Base-by-base conservation (phyloP, 2,329 filamentous ascomycete genomes). In the Dactylellina drechsleri region DNA sequence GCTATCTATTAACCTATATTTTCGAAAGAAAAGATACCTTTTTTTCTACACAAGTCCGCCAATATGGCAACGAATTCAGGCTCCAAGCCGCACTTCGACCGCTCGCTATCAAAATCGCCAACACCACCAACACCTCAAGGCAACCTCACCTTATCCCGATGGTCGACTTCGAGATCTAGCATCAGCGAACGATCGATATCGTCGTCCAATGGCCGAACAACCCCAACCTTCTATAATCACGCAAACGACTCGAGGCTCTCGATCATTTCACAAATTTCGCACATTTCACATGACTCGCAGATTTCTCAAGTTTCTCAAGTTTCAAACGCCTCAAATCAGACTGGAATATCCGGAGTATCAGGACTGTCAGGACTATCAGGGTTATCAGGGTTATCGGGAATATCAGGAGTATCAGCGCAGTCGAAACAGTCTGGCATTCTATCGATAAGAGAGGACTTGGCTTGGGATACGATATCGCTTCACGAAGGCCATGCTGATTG, bases 391-490 rank as follows among this genome's bases (percentile, higher is more conserved):
- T 23, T 52, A 18, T 52, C n/a, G 1, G 47, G 18, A 10, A 26
- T 61, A 10, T 66, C 70, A 1, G 12, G 28, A 3, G 7, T 40
- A n/a, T 74, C 70, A 12, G 8, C 50, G 18, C 56, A 61, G 15
- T 74, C 70, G 10, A 45, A 47, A 15, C 13, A 41, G 4, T 66
- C 70, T 1, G 40, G 20, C 0, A 54, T 58, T n/a, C 52, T 74
- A 4, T 54, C 70, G n/a, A 26, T 67, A 7, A 52, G 62, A 47
- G 70, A 74, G 28, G 61, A 64, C n/a, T 41, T 67, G 40, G 70
- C 70, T 47, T 74, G 70, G 70, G 70, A 74, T 52, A 74, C 70
- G 7, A 74, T 74, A 66, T 74, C 70, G 20, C 43, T 66, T 57
- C 70, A 74, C 36, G 70, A 74, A 43, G 56, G 47, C 13, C 56